Percentiles rank a stretch among this genome's conserved stretches.
These are phyloP conservation scores for Ambrosiella beaveri DNA, from an alignment of 2,329 filamentous ascomycete genomes.

Conservation along the genomic window DNA sequence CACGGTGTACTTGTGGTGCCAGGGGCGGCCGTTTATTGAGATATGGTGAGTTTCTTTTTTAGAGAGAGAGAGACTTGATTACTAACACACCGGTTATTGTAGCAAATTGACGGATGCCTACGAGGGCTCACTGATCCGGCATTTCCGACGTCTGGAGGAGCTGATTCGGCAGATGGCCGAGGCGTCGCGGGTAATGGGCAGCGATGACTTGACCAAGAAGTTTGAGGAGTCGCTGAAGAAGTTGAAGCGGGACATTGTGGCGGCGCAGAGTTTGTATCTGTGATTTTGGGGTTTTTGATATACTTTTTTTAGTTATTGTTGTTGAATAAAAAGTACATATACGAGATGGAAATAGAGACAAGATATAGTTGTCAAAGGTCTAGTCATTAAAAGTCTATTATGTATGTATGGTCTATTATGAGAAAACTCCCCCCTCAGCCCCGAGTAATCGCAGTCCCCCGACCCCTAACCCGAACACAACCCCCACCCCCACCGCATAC, in stretches of 20 bases:
- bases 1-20: conserved; percentile 80
- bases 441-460: conserved; percentile 37
- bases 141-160: conserved; percentile 91
- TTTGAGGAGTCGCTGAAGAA: conserved; percentile 76
- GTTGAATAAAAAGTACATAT: not conserved
- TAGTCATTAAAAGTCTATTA: not conserved
- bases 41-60: conserved; percentile 58
- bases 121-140: conserved; percentile 86
- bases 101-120: conserved; percentile 99
- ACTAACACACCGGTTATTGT: conserved; percentile 14
- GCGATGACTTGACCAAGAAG: conserved; percentile 78
- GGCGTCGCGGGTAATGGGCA: conserved; percentile 95
- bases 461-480: conserved; percentile 54
- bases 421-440: conserved; percentile 1
- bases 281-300: conserved; percentile 23
- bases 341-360: not conserved
- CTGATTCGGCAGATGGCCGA: conserved; percentile 87
- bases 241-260: conserved; percentile 85
- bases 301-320: not conserved
- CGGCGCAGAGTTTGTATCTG: conserved; percentile 82
- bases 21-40: conserved; percentile 75
- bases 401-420: conserved; percentile 11
- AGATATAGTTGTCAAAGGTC: no score
- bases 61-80: not conserved
- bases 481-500: conserved; percentile 39